Evolutionary conservation across 2,329 filamentous ascomycete species (phyloP).

Genomic region (Fusarium sp.): DNA sequence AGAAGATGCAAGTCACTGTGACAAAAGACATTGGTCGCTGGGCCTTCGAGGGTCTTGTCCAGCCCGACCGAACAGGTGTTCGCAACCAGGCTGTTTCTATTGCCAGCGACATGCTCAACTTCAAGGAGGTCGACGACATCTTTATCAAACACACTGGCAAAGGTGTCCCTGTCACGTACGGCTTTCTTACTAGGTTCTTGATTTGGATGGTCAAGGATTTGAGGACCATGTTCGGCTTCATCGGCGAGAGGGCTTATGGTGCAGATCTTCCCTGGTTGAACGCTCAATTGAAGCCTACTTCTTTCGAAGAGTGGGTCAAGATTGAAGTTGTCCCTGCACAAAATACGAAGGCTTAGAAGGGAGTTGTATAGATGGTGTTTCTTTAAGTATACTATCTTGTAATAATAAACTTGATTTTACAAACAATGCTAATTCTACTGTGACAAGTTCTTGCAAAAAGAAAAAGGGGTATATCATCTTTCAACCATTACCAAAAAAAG

Average conservation of each 20-base stretch:
- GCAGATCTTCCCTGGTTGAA: slow-evolving; percentile 40
- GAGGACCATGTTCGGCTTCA: slow-evolving; percentile 43
- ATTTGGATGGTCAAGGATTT: slow-evolving; percentile 44
- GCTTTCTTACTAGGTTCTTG: slow-evolving; percentile 32
- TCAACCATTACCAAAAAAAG: background rate
- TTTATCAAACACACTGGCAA: slow-evolving; percentile 39
- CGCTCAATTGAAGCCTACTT: slow-evolving; percentile 38
- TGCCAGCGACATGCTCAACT: slow-evolving; percentile 45
- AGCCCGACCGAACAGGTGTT: slow-evolving; percentile 31
- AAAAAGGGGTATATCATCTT: too few relatives aligned
- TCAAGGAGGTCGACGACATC: slow-evolving; percentile 37
- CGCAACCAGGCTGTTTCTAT: slow-evolving; percentile 43
- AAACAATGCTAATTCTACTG: too few relatives aligned
- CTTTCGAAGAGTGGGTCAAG: slow-evolving; percentile 41
- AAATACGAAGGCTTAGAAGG: background rate
- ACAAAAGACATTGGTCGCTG: slow-evolving; percentile 46
- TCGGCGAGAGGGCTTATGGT: slow-evolving; percentile 39
- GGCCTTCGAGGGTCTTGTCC: slow-evolving; percentile 36
- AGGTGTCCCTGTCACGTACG: slow-evolving; percentile 41
- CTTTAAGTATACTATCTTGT: background rate
- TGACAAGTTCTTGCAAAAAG: too few relatives aligned
- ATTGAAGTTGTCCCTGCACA: slow-evolving; percentile 15
- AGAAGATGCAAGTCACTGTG: slow-evolving; percentile 45
- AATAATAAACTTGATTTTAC: background rate
- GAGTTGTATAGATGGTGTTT: background rate